phyloP scores from a whole-genome alignment of 805 yeast genomes.

The Sungouiozyma ichnusensis region DNA sequence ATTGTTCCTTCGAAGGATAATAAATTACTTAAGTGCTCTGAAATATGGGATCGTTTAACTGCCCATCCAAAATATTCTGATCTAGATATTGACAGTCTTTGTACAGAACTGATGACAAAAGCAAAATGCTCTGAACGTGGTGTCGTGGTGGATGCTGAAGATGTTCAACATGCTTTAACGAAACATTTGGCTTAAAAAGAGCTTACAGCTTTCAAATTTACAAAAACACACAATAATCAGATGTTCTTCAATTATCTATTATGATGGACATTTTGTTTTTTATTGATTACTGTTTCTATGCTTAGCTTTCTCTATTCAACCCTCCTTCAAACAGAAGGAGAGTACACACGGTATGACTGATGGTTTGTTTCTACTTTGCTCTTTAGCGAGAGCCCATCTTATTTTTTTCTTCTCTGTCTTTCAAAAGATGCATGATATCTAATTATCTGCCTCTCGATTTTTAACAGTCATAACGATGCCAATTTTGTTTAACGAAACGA shows the following conservation, averaged over 20 bases:
- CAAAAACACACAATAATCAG: too few relatives aligned
- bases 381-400: background rate
- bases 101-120: constrained; percentile 78
- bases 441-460: too few relatives aligned
- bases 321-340: background rate
- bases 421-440: background rate
- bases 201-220: background rate
- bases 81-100: constrained; percentile 87
- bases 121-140: constrained; percentile 94
- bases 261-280: too few relatives aligned
- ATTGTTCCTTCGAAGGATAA: constrained; percentile 63
- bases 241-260: too few relatives aligned
- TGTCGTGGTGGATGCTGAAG: constrained; percentile 72
- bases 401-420: background rate
- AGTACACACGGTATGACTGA: background rate
- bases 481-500: background rate
- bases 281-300: too few relatives aligned
- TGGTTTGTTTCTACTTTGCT: background rate
- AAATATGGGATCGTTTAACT: constrained; percentile 93
- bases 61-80: constrained; percentile 90
- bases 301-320: background rate
- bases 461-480: background rate
- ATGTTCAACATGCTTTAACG: constrained; percentile 48
- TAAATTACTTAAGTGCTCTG: constrained; percentile 65
- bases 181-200: constrained; percentile 13